Percentiles rank a stretch among this genome's conserved stretches.
These are phyloP conservation scores for Adansonia madagascariensis DNA, from an alignment of 441 rosid genomes.

Conservation along the genomic window DNA sequence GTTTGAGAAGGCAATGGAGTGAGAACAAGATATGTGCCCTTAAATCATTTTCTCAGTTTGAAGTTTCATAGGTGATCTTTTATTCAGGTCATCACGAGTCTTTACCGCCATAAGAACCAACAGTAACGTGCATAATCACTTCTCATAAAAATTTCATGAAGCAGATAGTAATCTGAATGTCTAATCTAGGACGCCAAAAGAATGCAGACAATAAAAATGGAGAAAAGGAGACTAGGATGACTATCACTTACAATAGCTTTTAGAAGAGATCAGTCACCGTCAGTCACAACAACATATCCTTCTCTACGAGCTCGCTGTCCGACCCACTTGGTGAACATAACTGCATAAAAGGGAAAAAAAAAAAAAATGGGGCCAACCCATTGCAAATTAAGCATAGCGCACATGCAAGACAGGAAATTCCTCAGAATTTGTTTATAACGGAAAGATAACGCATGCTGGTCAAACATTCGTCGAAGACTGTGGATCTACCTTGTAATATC, in stretches of 20 bases:
- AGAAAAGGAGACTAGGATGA: conserved; percentile 26
- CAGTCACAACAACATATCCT: conserved; percentile 96
- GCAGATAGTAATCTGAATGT: background rate
- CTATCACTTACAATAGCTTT: conserved; percentile 82
- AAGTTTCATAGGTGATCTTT: conserved; percentile 8
- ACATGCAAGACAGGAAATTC: background rate
- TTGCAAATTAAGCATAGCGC: background rate
- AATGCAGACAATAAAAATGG: background rate
- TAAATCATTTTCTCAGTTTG: background rate
- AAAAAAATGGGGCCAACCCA: conserved; percentile 11
- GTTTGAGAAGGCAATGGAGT: background rate
- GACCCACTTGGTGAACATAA: conserved; percentile 96
- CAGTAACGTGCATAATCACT: conserved; percentile 10
- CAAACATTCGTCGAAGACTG: conserved; percentile 8
- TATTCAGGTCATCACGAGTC: conserved; percentile 6
- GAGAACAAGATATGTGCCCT: background rate
- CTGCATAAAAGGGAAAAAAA: conserved; percentile 46
- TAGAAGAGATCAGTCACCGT: conserved; percentile 85
- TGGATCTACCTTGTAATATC: conserved; percentile 80
- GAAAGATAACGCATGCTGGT: conserved; percentile 13
- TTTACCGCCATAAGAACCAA: background rate
- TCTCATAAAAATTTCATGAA: conserved; percentile 17
- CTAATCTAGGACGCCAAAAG: conserved; percentile 3
- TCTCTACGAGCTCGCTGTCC: conserved; percentile 98
- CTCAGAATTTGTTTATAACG: conserved; percentile 12